phyloP scores from a whole-genome alignment of 371 early-diverging fungal species.

The Umbelopsis sp. region DNA sequence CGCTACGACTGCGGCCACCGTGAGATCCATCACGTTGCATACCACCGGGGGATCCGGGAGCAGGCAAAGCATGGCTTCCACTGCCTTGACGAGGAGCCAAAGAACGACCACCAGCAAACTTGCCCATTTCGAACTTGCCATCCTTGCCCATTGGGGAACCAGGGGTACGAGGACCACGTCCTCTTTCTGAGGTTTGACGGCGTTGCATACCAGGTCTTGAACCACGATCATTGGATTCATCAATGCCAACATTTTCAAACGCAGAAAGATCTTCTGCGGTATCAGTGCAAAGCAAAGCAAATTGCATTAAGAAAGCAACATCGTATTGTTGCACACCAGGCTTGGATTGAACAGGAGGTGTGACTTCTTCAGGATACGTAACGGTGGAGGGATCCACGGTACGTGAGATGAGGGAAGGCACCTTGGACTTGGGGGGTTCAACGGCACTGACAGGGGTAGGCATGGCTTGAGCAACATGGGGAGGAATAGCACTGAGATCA shows the following conservation, averaged over 20 bases:
- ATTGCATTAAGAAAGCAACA: constrained; percentile 80
- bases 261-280: constrained; percentile 70
- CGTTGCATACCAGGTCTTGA: constrained; percentile 43
- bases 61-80: constrained; percentile 46
- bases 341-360: constrained; percentile 44
- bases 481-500: constrained; percentile 39
- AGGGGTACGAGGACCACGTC: constrained; percentile 57
- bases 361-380: constrained; percentile 48
- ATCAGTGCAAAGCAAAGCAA: constrained; percentile 67
- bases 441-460: constrained; percentile 24
- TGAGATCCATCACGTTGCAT: constrained; percentile 61
- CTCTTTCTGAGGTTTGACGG: constrained; percentile 65
- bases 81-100: constrained; percentile 57
- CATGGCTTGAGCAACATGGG: constrained; percentile 27
- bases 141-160: constrained; percentile 46
- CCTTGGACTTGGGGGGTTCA: constrained; percentile 27
- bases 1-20: constrained; percentile 52
- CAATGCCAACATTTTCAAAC: constrained; percentile 65
- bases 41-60: constrained; percentile 54
- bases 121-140: constrained; percentile 54
- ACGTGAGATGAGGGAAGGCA: constrained; percentile 27
- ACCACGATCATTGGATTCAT: constrained; percentile 52
- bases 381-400: constrained; percentile 41
- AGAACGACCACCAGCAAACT: constrained; percentile 49
- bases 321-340: constrained; percentile 65